Evolutionary conservation across 345 rosid species (phyloP).

Genomic region (Salix suchowensis): DNA sequence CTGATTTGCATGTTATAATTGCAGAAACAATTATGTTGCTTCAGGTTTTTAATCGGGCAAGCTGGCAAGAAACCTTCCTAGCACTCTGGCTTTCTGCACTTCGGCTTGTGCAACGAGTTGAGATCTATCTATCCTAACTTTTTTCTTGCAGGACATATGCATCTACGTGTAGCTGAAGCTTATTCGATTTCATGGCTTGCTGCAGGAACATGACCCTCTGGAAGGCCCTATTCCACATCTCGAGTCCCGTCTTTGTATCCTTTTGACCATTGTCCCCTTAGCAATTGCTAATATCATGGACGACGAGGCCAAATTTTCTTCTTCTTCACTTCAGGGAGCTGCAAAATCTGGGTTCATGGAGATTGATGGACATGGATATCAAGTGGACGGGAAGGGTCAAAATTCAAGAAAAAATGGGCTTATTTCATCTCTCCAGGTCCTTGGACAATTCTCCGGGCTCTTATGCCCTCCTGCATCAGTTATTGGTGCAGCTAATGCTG

Average conservation of each 20-base stretch:
- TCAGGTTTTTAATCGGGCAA: slow-evolving; percentile 46
- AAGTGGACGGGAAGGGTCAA: slow-evolving; percentile 17
- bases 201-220: slow-evolving; percentile 54
- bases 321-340: slow-evolving; percentile 24
- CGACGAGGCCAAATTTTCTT: slow-evolving; percentile 22
- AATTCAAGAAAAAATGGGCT: slow-evolving; percentile 35
- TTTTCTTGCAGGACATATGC: neutral
- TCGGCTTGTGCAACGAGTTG: slow-evolving; percentile 69
- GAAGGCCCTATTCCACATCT: slow-evolving; percentile 73
- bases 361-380: slow-evolving; percentile 16
- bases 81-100: slow-evolving; percentile 74
- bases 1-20: slow-evolving; percentile 14
- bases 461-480: slow-evolving; percentile 51
- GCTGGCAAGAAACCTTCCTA: slow-evolving; percentile 70
- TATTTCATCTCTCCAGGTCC: slow-evolving; percentile 47
- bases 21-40: slow-evolving; percentile 49
- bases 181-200: slow-evolving; percentile 2
- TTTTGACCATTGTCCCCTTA: slow-evolving; percentile 56
- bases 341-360: slow-evolving; percentile 19
- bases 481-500: slow-evolving; percentile 41
- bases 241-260: slow-evolving; percentile 59
- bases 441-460: slow-evolving; percentile 52
- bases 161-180: neutral
- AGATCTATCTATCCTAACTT: slow-evolving; percentile 15
- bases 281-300: slow-evolving; percentile 44